Percentiles rank a stretch among this genome's conserved stretches.
These are phyloP conservation scores for Orbilia quercus DNA, from an alignment of 2,329 filamentous ascomycete genomes.

Conservation along the genomic window DNA sequence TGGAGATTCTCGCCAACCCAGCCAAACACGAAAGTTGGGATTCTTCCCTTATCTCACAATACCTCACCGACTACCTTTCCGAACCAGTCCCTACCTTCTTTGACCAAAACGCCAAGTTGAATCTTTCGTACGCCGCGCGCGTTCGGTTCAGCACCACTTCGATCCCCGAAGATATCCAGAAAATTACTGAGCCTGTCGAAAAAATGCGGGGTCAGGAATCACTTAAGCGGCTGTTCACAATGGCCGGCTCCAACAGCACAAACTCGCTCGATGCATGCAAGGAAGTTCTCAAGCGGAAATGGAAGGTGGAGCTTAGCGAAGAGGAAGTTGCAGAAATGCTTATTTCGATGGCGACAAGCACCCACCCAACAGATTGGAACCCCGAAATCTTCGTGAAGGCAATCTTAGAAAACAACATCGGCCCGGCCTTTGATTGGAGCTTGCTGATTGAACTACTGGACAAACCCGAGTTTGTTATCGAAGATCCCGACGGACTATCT, in stretches of 20 bases:
- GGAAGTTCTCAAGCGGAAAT: slow-evolving; percentile 70
- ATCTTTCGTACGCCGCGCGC: slow-evolving; percentile 68
- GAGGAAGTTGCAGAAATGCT: slow-evolving; percentile 85
- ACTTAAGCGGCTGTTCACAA: slow-evolving; percentile 75
- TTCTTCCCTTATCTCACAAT: slow-evolving; percentile 77
- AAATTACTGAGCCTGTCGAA: slow-evolving; percentile 59
- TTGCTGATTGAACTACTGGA: slow-evolving; percentile 68
- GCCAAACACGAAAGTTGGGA: slow-evolving; percentile 74
- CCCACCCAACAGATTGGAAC: slow-evolving; percentile 59
- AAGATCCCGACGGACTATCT: slow-evolving; percentile 81
- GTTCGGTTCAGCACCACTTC: slow-evolving; percentile 58
- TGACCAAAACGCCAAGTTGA: slow-evolving; percentile 76
- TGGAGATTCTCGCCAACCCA: slow-evolving; percentile 77
- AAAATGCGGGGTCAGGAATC: slow-evolving; percentile 75
- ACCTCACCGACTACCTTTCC: slow-evolving; percentile 87
- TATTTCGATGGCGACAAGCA: slow-evolving; percentile 64
- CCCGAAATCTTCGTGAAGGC: slow-evolving; percentile 69
- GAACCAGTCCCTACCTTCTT: slow-evolving; percentile 88
- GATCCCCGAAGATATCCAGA: slow-evolving; percentile 58
- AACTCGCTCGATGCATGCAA: slow-evolving; percentile 76
- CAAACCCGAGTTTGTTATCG: slow-evolving; percentile 82
- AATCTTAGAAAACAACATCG: slow-evolving; percentile 65
- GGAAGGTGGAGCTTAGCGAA: slow-evolving; percentile 76
- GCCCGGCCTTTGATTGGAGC: slow-evolving; percentile 60
- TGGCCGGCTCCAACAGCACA: slow-evolving; percentile 79